Evolutionary conservation across 1,284 basidiomycete genomes (phyloP).

Genomic region (Boletus calvinii): DNA sequence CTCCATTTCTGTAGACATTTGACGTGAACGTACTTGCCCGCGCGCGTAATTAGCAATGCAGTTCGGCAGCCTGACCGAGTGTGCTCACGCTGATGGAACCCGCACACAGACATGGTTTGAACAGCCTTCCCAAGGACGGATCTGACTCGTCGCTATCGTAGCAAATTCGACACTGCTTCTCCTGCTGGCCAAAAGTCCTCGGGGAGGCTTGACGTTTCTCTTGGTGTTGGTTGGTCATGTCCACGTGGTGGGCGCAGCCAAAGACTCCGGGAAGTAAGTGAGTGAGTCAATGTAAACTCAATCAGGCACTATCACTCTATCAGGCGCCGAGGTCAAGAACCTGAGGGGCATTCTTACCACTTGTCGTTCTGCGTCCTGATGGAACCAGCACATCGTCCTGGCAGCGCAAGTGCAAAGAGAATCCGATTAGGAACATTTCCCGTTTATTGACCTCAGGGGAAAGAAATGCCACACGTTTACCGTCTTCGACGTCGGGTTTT

Average conservation of each 20-base stretch:
- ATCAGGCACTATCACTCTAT: conserved; percentile 2
- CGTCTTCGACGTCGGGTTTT: background rate
- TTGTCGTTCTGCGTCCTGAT: conserved; percentile 4
- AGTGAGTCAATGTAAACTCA: background rate
- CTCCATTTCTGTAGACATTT: conserved; percentile 75
- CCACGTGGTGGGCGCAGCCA: conserved; percentile 12
- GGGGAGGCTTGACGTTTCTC: conserved; percentile 12
- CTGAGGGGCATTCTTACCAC: conserved; percentile 1
- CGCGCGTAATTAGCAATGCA: conserved; percentile 18
- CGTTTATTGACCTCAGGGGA: conserved; percentile 2
- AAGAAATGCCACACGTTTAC: background rate
- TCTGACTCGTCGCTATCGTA: conserved; percentile 59
- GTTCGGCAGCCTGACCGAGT: conserved; percentile 3
- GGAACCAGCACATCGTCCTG: background rate
- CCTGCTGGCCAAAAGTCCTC: conserved; percentile 24
- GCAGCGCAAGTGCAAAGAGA: conserved; percentile 6
- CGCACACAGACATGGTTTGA: conserved; percentile 74
- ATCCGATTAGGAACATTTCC: conserved; percentile 16
- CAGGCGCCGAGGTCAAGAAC: background rate
- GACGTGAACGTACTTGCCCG: conserved; percentile 66
- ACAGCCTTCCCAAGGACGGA: conserved; percentile 61
- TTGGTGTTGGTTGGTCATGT: conserved; percentile 20
- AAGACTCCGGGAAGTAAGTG: background rate
- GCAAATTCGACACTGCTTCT: conserved; percentile 75
- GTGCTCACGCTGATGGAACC: conserved; percentile 73